Percentiles rank a stretch among this genome's conserved stretches.
Conservation (phyloP, 192 early-diverging fungal species). For the Backusella tuberculispora region DNA sequence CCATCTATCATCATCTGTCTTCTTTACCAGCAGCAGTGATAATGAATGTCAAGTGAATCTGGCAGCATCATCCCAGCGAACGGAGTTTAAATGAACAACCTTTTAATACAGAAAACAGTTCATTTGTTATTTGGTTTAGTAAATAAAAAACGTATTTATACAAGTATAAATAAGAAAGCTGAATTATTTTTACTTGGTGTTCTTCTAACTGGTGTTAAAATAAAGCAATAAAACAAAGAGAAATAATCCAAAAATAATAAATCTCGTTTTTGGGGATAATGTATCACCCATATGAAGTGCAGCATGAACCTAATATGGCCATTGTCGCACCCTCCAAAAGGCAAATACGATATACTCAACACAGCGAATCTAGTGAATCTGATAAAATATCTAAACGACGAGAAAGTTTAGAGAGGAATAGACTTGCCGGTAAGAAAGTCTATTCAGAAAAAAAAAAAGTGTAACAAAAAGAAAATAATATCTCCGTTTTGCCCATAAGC, state of each 20-base stretch:
- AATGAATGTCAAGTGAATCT: not conserved
- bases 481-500: constrained; percentile 1
- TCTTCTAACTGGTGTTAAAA: not conserved
- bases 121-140: not conserved
- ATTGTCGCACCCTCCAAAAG: not conserved
- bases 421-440: constrained; percentile 6
- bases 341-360: not conserved
- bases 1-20: not conserved
- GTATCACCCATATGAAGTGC: constrained; percentile 12
- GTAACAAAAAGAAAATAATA: constrained; percentile 1
- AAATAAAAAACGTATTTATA: not conserved
- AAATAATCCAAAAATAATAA: not conserved
- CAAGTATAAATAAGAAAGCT: not conserved
- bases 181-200: not conserved
- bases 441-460: not conserved
- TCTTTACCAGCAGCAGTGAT: not conserved
- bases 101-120: not conserved
- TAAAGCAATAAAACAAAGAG: not conserved
- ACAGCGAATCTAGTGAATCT: not conserved
- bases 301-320: not conserved
- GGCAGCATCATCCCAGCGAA: not conserved
- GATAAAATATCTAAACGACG: not conserved
- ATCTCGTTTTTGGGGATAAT: constrained; percentile 3
- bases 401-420: constrained; percentile 7
- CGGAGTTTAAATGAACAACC: not conserved